phyloP scores from a whole-genome alignment of 371 early-diverging fungal species.

The Mucor sp. region DNA sequence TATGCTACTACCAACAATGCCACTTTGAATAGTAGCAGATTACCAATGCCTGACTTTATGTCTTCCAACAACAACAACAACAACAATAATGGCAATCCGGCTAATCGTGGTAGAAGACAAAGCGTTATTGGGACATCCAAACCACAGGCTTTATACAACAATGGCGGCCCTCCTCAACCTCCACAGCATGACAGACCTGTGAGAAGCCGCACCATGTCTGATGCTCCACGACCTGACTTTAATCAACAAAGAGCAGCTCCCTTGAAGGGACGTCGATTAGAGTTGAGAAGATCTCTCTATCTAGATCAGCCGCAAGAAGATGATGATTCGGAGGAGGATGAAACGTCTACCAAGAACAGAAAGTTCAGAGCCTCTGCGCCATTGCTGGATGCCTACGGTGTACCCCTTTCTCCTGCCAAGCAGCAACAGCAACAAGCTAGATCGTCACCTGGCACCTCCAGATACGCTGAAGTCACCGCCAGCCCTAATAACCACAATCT shows the following conservation, averaged over 20 bases:
- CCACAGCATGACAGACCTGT: conserved; percentile 16
- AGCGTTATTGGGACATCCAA: conserved; percentile 24
- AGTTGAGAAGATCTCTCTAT: conserved; percentile 18
- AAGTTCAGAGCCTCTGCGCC: conserved; percentile 34
- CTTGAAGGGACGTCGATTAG: conserved; percentile 13
- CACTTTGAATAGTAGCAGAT: not conserved
- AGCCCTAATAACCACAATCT: not conserved
- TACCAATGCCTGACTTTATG: conserved; percentile 13
- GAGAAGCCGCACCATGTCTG: conserved; percentile 41
- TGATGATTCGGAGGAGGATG: conserved; percentile 27
- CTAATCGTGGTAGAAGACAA: conserved; percentile 19
- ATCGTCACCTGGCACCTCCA: not conserved
- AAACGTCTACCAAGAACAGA: conserved; percentile 37
- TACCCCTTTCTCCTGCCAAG: conserved; percentile 25
- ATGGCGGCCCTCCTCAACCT: not conserved
- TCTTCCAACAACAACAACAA: not conserved
- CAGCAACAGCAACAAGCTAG: conserved; percentile 14
- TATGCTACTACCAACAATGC: conserved; percentile 8
- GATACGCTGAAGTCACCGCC: not conserved
- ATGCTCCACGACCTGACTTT: conserved; percentile 34
- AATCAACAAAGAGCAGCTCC: not conserved
- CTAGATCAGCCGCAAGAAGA: conserved; percentile 10
- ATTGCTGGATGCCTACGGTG: conserved; percentile 49
- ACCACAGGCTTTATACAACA: conserved; percentile 5
- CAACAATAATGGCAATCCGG: not conserved